A percentile compares a stretch with the other conserved stretches of the same genome.
Conservation (phyloP, 331 rosid genomes). For the Prunus yedoensis region DNA sequence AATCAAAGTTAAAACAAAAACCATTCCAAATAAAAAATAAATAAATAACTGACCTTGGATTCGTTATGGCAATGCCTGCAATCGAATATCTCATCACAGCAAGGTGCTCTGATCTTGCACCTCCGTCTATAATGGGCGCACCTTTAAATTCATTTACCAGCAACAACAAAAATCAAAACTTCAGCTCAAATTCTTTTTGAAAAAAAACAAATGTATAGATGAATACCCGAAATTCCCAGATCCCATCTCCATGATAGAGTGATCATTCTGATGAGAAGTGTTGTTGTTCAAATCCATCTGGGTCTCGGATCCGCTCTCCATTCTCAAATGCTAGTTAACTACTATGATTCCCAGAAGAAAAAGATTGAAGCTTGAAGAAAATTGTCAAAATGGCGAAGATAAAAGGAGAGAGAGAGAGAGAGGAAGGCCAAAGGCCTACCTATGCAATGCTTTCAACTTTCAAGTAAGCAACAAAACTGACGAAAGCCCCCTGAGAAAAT, state of each 20-base stretch:
- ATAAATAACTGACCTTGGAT: conserved; percentile 49
- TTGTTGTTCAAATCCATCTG: conserved; percentile 17
- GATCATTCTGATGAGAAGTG: conserved; percentile 5
- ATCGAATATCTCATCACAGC: conserved; percentile 64
- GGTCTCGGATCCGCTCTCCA: conserved; percentile 36
- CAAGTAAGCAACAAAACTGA: conserved; percentile 2
- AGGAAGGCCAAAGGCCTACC: background rate
- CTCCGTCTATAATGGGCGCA: conserved; percentile 73
- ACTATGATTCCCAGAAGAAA: background rate
- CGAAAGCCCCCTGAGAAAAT: background rate
- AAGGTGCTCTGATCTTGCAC: conserved; percentile 80
- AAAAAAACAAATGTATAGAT: background rate
- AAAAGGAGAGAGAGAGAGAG: background rate
- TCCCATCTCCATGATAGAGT: conserved; percentile 23
- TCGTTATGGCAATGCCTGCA: conserved; percentile 86
- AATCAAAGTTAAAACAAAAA: background rate
- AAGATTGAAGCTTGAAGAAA: background rate
- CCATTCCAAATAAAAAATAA: background rate
- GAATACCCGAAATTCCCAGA: conserved; percentile 48
- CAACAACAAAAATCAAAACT: background rate
- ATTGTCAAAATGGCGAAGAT: background rate
- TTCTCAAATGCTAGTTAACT: conserved; percentile 22
- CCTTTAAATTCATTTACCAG: conserved; percentile 24
- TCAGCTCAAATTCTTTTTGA: background rate
- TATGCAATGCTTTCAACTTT: background rate